Percentiles rank a stretch among this genome's conserved stretches.
These are phyloP conservation scores for Termitomyces sp. DNA, from an alignment of 768 basidiomycete species.

Conservation along the genomic window DNA sequence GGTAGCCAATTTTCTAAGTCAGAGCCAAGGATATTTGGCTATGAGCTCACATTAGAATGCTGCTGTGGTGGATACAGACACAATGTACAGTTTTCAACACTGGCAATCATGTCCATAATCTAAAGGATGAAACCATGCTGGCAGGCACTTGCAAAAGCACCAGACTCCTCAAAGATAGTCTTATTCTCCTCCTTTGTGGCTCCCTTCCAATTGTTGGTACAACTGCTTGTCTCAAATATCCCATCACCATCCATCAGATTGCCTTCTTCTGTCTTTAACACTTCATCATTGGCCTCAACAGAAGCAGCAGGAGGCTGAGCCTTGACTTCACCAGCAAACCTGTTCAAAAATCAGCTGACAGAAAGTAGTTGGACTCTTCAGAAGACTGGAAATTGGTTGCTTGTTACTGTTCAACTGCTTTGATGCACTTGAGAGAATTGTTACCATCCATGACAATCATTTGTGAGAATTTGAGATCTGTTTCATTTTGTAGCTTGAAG, in stretches of 20 bases:
- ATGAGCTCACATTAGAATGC: too few species aligned
- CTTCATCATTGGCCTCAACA: too few species aligned
- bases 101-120: slow-evolving; percentile 13
- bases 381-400: slow-evolving; percentile 14
- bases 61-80: too few species aligned
- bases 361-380: slow-evolving; percentile 18
- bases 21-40: too few species aligned
- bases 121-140: slow-evolving; percentile 25
- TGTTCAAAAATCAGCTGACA: slow-evolving; percentile 19
- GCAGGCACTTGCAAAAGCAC: slow-evolving; percentile 30
- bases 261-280: too few species aligned
- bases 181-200: slow-evolving; percentile 8
- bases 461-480: slow-evolving; percentile 14
- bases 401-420: slow-evolving; percentile 10
- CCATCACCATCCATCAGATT: too few species aligned
- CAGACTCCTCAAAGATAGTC: slow-evolving; percentile 29
- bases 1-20: too few species aligned
- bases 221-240: too few species aligned
- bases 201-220: not conserved
- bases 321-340: slow-evolving; percentile 25
- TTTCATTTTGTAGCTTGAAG: slow-evolving; percentile 24
- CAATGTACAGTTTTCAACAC: slow-evolving; percentile 30
- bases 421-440: slow-evolving; percentile 23
- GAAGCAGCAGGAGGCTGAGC: too few species aligned
- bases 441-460: slow-evolving; percentile 29